Conservation (phyloP, 306 rosid species). For the Acacia melanoxylon region DNA sequence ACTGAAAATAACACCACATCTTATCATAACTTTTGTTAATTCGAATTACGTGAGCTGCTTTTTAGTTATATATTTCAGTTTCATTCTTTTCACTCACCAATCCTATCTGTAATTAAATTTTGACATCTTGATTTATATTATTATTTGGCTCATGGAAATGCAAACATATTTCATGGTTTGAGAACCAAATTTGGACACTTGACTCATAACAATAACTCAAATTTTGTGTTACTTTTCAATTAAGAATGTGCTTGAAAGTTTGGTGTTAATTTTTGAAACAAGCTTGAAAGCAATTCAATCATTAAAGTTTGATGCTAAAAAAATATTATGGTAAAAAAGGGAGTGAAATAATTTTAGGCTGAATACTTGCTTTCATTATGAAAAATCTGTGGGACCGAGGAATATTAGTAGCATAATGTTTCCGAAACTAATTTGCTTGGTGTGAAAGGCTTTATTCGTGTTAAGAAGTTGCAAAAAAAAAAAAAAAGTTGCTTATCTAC, state of each 20-base stretch:
- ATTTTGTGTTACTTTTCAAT: background rate
- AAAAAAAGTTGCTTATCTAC: no score
- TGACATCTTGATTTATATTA: background rate
- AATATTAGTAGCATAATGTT: background rate
- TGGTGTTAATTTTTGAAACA: background rate
- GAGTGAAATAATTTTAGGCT: background rate
- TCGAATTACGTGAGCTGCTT: no score
- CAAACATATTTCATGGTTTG: background rate
- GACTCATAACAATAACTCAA: background rate
- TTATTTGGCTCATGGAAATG: background rate
- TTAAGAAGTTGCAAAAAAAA: background rate
- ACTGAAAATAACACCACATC: no score
- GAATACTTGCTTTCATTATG: background rate
- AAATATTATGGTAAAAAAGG: background rate
- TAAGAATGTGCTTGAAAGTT: background rate
- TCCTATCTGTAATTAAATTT: background rate
- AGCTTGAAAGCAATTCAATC: background rate
- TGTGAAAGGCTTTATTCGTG: background rate
- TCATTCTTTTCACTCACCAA: background rate
- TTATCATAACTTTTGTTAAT: no score
- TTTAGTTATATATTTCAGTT: no score
- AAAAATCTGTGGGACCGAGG: background rate
- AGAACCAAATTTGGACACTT: background rate
- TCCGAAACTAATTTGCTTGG: background rate
- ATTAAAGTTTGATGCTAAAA: background rate